A percentile compares a stretch with the other conserved stretches of the same genome.
phyloP scores from a whole-genome alignment of 1,284 basidiomycete genomes.

The Athelia sp. region DNA sequence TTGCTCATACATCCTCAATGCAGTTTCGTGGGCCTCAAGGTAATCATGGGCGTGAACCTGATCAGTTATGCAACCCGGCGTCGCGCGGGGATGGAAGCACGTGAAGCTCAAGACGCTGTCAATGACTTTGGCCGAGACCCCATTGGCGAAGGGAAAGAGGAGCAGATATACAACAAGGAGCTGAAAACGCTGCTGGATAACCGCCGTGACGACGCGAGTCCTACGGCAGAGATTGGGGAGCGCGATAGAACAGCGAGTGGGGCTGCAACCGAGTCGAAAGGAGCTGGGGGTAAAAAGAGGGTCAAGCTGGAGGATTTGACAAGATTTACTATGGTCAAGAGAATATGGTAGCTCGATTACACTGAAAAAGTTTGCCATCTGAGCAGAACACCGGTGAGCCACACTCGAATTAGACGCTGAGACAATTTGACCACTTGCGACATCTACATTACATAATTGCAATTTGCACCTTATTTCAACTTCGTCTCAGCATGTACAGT shows the following conservation, averaged over 20 bases:
- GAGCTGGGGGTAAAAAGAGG: conserved; percentile 47
- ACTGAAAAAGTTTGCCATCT: no score
- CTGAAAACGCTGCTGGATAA: conserved; percentile 70
- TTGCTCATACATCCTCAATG: neutral
- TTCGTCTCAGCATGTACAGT: no score
- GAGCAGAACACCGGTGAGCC: no score
- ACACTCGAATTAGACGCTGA: no score
- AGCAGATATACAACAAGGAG: conserved; percentile 81
- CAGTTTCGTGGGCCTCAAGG: conserved; percentile 80
- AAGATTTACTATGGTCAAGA: conserved; percentile 90
- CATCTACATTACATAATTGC: no score
- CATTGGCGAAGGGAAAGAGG: conserved; percentile 83
- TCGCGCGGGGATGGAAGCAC: conserved; percentile 70
- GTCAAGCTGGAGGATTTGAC: conserved; percentile 83
- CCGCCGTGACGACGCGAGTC: conserved; percentile 60
- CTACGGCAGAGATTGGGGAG: conserved; percentile 70
- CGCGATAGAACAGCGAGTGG: conserved; percentile 27
- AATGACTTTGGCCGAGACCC: conserved; percentile 85
- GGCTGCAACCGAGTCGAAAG: conserved; percentile 20
- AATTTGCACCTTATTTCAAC: no score
- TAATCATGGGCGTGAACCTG: conserved; percentile 84
- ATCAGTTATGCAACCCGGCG: conserved; percentile 79
- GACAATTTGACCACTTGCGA: no score
- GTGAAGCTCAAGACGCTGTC: conserved; percentile 64
- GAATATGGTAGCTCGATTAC: conserved; percentile 89